Percentiles rank a stretch among this genome's conserved stretches.
These are phyloP conservation scores for Hapsidospora chrysogenum DNA, from an alignment of 495 filamentous ascomycete genomes.

Conservation along the genomic window DNA sequence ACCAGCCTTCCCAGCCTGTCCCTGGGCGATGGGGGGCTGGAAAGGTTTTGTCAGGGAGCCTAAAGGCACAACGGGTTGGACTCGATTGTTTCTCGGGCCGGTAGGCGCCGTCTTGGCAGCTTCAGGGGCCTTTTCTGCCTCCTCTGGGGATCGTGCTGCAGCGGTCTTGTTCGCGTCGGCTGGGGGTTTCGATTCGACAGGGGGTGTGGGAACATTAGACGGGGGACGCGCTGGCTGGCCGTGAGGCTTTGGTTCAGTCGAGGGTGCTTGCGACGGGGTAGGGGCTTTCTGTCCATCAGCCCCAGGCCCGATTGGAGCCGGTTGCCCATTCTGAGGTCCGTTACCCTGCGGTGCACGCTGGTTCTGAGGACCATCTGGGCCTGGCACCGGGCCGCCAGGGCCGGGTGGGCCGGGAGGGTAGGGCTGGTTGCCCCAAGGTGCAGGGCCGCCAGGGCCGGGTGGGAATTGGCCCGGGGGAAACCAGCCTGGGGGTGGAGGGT, in stretches of 20 bases:
- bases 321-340: slow-evolving; percentile 20
- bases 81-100: slow-evolving; percentile 40
- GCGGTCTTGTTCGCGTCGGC: slow-evolving; percentile 36
- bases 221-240: slow-evolving; percentile 18
- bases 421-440: slow-evolving; percentile 35
- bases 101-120: slow-evolving; percentile 33
- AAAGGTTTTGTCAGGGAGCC: slow-evolving; percentile 40
- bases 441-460: slow-evolving; percentile 36
- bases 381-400: slow-evolving; percentile 15
- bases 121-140: slow-evolving; percentile 14
- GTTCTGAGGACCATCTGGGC: slow-evolving; percentile 15
- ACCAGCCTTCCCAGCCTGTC: slow-evolving; percentile 11
- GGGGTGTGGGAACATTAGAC: slow-evolving; percentile 24
- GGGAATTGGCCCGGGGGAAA: slow-evolving; percentile 61
- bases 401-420: slow-evolving; percentile 30
- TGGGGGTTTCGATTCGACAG: slow-evolving; percentile 51
- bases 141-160: slow-evolving; percentile 20
- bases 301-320: slow-evolving; percentile 36
- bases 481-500: slow-evolving; percentile 56
- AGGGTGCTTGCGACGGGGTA: slow-evolving; percentile 15
- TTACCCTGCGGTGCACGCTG: slow-evolving; percentile 18
- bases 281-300: slow-evolving; percentile 30
- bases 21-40: background rate
- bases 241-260: slow-evolving; percentile 20
- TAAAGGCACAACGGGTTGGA: slow-evolving; percentile 41